Evolutionary conservation across 2,329 filamentous ascomycete genomes (phyloP), one percentile per base, ranked within the genome.

Genomic region (Penicillium sp.): DNA sequence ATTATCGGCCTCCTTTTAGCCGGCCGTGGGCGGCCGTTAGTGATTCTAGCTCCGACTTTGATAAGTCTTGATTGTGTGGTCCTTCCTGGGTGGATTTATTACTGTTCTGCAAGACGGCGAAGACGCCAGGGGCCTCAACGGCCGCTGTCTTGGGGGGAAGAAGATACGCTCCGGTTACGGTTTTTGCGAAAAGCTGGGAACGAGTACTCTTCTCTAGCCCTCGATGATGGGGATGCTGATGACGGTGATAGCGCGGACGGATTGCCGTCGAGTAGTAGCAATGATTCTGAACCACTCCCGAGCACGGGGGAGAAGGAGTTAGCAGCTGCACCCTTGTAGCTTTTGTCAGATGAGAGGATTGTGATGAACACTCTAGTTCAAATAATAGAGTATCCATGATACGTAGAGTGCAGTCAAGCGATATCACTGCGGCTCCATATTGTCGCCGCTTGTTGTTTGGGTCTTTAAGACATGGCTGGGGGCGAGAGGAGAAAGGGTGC

Each of bases 1-100:
- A 60, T 63, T 11, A 54, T 30, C 31, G 61, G 61, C 4, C 30
- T 63, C 30, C n/a, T 60, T 8, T 17, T 63, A 9, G 31, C 49
- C 15, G 41, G 53, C 8, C 30, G 30, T 13, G 47, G 52, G 5
- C 48, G 19, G 57, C 23, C 19, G 3, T 50, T 45, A 52, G 5
- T 60, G 13, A 19, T 41, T 7, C 21, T 63, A 8, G 56, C 54
- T 5, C 26, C 51, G 3, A 45, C 29, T 5, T 19, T 52, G 3
- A 50, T 63, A n/a, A 29, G 45, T 11, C 26, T 44, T 21, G 52
- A 51, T 17, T 47, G 31, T 15, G 35, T 57, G 6, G 53, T 21
- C 30, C 21, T 63, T 17, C 38, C 30, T 13, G 44, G 44, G 29
- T 63, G 57, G 61, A 47, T 63, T n/a, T 56, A 21, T 21, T 21